phyloP scores from a whole-genome alignment of 1,284 basidiomycete genomes.

The Quambalaria eucalypti region DNA sequence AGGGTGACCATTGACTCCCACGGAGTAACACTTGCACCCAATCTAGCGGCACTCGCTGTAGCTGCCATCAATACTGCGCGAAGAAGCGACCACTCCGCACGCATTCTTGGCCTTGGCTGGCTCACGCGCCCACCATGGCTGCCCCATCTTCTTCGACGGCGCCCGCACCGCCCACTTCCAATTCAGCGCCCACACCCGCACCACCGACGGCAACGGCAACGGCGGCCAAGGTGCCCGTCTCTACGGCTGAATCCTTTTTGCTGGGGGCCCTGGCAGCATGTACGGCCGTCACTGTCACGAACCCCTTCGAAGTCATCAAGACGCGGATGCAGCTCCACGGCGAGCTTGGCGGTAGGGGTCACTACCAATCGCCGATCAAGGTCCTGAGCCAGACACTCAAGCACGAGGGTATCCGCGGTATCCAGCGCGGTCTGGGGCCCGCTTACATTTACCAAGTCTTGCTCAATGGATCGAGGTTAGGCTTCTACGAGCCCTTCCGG shows the following conservation, averaged over 20 bases:
- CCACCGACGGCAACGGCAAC: background rate
- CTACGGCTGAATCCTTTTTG: background rate
- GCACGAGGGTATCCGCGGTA: conserved; percentile 78
- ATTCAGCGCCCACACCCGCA: background rate
- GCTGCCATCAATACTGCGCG: too few species aligned
- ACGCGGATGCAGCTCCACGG: conserved; percentile 44
- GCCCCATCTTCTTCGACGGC: too few species aligned
- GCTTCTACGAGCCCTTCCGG: conserved; percentile 91
- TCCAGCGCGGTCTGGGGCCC: conserved; percentile 80
- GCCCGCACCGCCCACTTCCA: too few species aligned
- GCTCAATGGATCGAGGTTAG: conserved; percentile 86
- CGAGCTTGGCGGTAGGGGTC: conserved; percentile 19
- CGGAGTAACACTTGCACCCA: too few species aligned
- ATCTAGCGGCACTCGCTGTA: too few species aligned
- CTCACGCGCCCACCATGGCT: too few species aligned
- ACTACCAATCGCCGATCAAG: background rate
- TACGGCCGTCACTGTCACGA: conserved; percentile 21
- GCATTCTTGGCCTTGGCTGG: too few species aligned
- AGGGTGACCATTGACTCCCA: too few species aligned
- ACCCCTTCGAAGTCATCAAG: conserved; percentile 40
- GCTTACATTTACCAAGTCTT: conserved; percentile 65
- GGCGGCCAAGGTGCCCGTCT: background rate
- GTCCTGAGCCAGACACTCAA: conserved; percentile 71
- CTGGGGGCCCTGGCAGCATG: background rate
- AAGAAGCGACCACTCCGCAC: too few species aligned